Evolutionary conservation across 2,329 filamentous ascomycete species (phyloP).

Genomic region (Conoideocrella luteorostrata): DNA sequence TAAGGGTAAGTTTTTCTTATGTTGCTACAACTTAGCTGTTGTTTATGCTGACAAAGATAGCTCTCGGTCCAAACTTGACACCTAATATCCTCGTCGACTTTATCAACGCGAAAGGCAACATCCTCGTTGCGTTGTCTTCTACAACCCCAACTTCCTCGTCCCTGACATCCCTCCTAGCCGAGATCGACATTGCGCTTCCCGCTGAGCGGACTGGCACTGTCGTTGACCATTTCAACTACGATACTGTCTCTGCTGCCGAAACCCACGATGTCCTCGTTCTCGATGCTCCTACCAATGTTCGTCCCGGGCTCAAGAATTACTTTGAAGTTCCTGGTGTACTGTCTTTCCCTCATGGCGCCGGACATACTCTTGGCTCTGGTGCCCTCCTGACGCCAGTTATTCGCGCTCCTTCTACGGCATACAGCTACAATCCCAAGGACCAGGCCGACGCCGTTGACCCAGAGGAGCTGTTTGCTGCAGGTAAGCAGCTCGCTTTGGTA

Average conservation of each 20-base stretch:
- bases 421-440: slow-evolving; percentile 91
- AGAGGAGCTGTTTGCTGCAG: slow-evolving; percentile 80
- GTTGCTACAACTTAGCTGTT: neutral
- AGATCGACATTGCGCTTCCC: slow-evolving; percentile 86
- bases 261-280: slow-evolving; percentile 85
- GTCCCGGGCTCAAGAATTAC: slow-evolving; percentile 67
- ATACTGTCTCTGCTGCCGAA: slow-evolving; percentile 67
- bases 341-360: slow-evolving; percentile 75
- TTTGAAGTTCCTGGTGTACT: slow-evolving; percentile 59
- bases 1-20: slow-evolving; percentile 58
- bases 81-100: slow-evolving; percentile 85
- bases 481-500: slow-evolving; percentile 77
- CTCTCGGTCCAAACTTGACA: slow-evolving; percentile 81
- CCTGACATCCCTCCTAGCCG: slow-evolving; percentile 71
- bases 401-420: slow-evolving; percentile 75
- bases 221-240: slow-evolving; percentile 95
- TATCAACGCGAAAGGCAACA: slow-evolving; percentile 84
- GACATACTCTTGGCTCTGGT: slow-evolving; percentile 73
- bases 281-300: slow-evolving; percentile 57
- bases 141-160: slow-evolving; percentile 62
- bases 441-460: slow-evolving; percentile 55
- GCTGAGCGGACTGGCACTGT: slow-evolving; percentile 77
- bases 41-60: slow-evolving; percentile 35
- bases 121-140: slow-evolving; percentile 78
- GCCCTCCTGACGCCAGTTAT: slow-evolving; percentile 76